Base-by-base conservation (phyloP, 305 asterid species). In the Coffea humblotiana region DNA sequence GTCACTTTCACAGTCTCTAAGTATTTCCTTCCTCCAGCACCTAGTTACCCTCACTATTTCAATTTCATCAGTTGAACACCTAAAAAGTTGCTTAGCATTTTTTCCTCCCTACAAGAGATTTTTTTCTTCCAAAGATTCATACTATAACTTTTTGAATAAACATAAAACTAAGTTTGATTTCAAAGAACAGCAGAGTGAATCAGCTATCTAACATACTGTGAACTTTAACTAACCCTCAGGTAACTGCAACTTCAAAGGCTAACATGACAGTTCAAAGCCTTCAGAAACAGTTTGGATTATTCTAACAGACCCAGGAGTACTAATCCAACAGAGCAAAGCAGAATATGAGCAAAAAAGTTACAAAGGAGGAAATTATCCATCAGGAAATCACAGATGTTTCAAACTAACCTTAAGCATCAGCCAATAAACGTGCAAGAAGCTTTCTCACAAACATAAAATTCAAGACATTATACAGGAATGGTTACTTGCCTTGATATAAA, bases 401-500 rank as follows among this genome's bases (percentile, higher is more conserved):
- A 19, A 58, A 48, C 49, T 4, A 13, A 25, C 56, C 32, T 47
- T 7, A 71, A 48, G 43, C 63, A 78, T 52, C 60, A 18, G 14
- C 23, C 40, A 35, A 51, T 72, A 61, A n/a, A 48, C 43, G 37
- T 1, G 45, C 56, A 37, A 18, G 45, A 63, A 45, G 25, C 75
- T 61, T 56, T 61, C 14, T 71, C 58, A 48, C 32, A 72, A 70
- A 66, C 69, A 67, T 66, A 48, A 70, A 40, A 74, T 23, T 64
- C n/a, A 47, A 66, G 54, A 84, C 64, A 76, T 66, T 61, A 61
- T 29, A 45, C 13, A 49, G 10, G 72, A 80, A 82, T 74, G 76
- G 83, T 75, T 64, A 83, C 97, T 92, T 90, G 85, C 99, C 98
- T 96, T 96, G 88, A 96, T 82, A 87, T 96, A 96, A 80, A 96